Evolutionary conservation across 805 yeast genomes (phyloP).

Genomic region (Hanseniaspora meyeri): DNA sequence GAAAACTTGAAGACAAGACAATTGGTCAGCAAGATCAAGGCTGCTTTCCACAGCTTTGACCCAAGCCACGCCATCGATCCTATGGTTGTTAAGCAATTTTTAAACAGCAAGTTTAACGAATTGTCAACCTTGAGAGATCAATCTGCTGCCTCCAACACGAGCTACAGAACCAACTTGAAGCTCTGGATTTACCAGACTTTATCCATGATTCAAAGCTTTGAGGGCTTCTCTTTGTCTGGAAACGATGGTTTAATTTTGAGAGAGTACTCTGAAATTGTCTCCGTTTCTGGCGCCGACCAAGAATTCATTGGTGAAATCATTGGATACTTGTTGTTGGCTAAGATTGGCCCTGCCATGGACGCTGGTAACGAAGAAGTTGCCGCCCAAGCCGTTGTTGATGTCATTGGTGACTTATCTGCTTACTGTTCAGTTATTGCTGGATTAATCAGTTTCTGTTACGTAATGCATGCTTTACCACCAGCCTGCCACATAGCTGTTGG

Average conservation of each 20-base stretch:
- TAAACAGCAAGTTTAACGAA: not conserved
- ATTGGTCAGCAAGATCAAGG: not conserved
- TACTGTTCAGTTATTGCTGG: not conserved
- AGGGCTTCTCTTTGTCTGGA: not conserved
- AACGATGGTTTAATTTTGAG: not conserved
- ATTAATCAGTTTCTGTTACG: not conserved
- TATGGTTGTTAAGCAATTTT: not conserved
- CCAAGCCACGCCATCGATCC: not conserved
- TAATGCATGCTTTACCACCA: not conserved
- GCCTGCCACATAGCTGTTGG: not conserved
- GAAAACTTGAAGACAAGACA: not conserved
- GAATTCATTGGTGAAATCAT: slow-evolving; percentile 10
- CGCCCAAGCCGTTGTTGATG: not conserved
- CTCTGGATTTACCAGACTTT: slow-evolving; percentile 3
- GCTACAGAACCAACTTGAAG: not conserved
- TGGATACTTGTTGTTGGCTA: slow-evolving; percentile 5
- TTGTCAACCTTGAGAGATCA: not conserved
- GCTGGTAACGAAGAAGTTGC: not conserved
- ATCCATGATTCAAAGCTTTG: not conserved
- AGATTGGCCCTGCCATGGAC: not conserved
- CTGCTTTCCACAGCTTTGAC: not conserved
- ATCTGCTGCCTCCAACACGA: not conserved
- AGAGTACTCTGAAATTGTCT: not conserved
- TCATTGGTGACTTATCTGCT: not conserved
- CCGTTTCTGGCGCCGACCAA: slow-evolving; percentile 1